These are phyloP conservation scores for Candida alai DNA, from an alignment of 805 yeast species.

Conservation along the genomic window DNA sequence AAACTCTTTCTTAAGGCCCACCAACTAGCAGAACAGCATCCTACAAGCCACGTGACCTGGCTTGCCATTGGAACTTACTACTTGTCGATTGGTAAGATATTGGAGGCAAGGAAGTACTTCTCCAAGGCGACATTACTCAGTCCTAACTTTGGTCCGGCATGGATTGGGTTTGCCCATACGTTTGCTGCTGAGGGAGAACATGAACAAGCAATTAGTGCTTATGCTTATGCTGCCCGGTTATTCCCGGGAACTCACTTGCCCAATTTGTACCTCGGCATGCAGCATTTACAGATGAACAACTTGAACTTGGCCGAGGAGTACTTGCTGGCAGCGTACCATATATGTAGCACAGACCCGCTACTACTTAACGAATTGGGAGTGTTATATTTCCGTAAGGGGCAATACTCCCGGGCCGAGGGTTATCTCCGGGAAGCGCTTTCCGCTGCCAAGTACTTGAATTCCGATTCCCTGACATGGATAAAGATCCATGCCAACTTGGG, in stretches of 20 bases:
- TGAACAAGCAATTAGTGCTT: constrained; percentile 96
- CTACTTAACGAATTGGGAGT: constrained; percentile 92
- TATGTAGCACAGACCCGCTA: constrained; percentile 84
- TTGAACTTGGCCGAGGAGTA: constrained; percentile 83
- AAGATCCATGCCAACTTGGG: constrained; percentile 86
- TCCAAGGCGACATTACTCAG: constrained; percentile 84
- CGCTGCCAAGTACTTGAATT: constrained; percentile 63
- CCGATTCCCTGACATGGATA: constrained; percentile 79
- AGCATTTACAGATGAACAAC: constrained; percentile 84
- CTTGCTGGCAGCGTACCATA: constrained; percentile 64
- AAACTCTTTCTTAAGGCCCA: constrained; percentile 79
- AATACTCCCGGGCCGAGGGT: constrained; percentile 63
- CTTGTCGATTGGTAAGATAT: constrained; percentile 61
- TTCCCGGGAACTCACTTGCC: constrained; percentile 93
- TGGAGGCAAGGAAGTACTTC: constrained; percentile 84
- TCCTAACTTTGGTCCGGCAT: constrained; percentile 90
- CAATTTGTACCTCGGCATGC: constrained; percentile 90
- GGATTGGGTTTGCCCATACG: constrained; percentile 98
- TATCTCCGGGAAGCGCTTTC: constrained; percentile 67
- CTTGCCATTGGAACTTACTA: constrained; percentile 90
- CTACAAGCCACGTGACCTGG: constrained; percentile 83
- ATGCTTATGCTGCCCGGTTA: constrained; percentile 89
- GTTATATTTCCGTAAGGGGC: constrained; percentile 72
- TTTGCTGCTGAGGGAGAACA: constrained; percentile 98
- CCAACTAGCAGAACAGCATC: constrained; percentile 78